Percentiles rank a stretch among this genome's conserved stretches.
Evolutionary conservation across 495 filamentous ascomycete genomes (phyloP).

Genomic region (Penicillium argentinense): DNA sequence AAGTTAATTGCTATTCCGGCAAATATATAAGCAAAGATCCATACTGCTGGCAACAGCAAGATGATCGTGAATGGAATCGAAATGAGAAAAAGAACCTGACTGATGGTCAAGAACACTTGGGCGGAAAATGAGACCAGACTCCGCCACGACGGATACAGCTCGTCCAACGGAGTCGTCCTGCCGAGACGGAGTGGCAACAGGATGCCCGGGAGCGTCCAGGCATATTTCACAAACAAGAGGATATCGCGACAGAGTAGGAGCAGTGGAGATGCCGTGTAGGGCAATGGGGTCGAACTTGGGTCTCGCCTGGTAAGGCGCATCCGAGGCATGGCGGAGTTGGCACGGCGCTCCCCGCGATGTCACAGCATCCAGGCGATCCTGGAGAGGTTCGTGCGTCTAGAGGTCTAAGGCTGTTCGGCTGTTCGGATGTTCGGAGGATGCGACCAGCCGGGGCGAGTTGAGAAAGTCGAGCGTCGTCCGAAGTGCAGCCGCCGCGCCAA

Average conservation of each 20-base stretch:
- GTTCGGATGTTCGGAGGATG: too few species aligned
- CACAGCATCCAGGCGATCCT: too few species aligned
- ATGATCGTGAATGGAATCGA: constrained; percentile 50
- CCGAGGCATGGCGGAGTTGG: not conserved
- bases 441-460: not conserved
- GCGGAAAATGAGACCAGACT: constrained; percentile 51
- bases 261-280: constrained; percentile 62
- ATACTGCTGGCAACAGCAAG: constrained; percentile 48
- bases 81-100: constrained; percentile 34
- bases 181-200: constrained; percentile 51
- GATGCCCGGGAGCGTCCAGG: constrained; percentile 52
- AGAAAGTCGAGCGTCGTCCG: not conserved
- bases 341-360: constrained; percentile 2
- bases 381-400: too few species aligned
- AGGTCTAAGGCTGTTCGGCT: too few species aligned
- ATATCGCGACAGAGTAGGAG: constrained; percentile 55
- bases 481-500: not conserved
- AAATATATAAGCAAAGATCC: constrained; percentile 40
- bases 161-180: constrained; percentile 52
- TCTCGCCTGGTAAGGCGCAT: not conserved
- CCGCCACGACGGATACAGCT: constrained; percentile 51
- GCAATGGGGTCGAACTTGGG: constrained; percentile 24
- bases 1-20: constrained; percentile 48
- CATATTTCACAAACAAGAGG: constrained; percentile 48
- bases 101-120: constrained; percentile 50